A percentile compares a stretch with the other conserved stretches of the same genome.
Conservation (phyloP, 495 filamentous ascomycete genomes). For the Aspergillus nidulans region DNA sequence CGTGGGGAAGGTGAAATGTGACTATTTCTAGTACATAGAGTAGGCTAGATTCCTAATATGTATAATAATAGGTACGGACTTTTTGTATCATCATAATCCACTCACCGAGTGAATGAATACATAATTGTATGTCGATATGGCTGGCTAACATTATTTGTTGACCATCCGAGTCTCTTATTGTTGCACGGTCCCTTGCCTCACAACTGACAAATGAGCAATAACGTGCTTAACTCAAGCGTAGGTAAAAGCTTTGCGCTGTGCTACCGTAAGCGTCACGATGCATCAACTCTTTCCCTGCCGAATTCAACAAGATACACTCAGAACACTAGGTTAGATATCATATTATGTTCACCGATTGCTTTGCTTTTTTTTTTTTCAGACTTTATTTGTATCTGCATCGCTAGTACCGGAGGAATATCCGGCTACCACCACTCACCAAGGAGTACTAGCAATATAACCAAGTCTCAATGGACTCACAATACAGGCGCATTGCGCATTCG, state of each 20-base stretch:
- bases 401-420: neutral
- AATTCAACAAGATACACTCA: neutral
- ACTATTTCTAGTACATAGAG: too few relatives aligned
- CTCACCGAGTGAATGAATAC: neutral
- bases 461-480: neutral
- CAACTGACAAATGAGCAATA: neutral
- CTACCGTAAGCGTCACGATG: neutral
- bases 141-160: neutral
- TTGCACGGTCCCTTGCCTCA: neutral
- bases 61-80: neutral
- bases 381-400: too few relatives aligned
- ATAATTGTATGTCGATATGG: neutral
- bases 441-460: neutral
- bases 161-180: neutral
- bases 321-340: neutral
- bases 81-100: neutral
- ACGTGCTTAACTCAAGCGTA: neutral
- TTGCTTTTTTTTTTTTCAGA: neutral
- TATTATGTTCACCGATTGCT: neutral
- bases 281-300: neutral
- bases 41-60: neutral
- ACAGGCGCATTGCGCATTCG: too few relatives aligned
- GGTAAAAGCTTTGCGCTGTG: neutral
- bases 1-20: too few relatives aligned
- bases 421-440: too few relatives aligned